Evolutionary conservation across 2,329 filamentous ascomycete species (phyloP).

Genomic region (Colletotrichum cereale): DNA sequence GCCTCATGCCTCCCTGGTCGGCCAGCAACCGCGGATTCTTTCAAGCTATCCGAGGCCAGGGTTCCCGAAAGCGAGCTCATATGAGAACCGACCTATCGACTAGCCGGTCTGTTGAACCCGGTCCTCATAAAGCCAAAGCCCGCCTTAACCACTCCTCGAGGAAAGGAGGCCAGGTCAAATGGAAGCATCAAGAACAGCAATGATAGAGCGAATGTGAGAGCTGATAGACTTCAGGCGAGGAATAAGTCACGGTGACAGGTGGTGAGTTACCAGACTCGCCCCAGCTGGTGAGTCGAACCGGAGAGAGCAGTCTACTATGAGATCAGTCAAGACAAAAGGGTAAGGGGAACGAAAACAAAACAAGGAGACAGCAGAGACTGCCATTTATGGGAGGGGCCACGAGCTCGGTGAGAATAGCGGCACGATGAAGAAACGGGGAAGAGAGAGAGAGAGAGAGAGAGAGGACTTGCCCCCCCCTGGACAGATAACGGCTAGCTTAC

Average conservation of each 20-base stretch:
- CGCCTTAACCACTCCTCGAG: conserved; percentile 12
- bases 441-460: neutral
- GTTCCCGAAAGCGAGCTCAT: conserved; percentile 22
- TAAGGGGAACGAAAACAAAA: neutral
- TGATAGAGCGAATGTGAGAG: conserved; percentile 28
- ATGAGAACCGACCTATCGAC: conserved; percentile 21
- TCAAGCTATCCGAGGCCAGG: conserved; percentile 25
- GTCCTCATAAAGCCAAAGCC: conserved; percentile 22
- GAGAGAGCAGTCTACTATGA: conserved; percentile 29
- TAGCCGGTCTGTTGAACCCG: conserved; percentile 10
- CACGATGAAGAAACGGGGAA: conserved; percentile 14
- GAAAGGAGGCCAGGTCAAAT: neutral
- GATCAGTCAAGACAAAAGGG: conserved; percentile 24
- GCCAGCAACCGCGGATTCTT: conserved; percentile 25
- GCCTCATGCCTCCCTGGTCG: conserved; percentile 15
- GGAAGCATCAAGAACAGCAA: conserved; percentile 3
- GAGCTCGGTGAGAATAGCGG: conserved; percentile 17
- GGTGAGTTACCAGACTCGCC: conserved; percentile 21
- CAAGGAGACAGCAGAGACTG: neutral
- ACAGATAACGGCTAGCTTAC: conserved; percentile 23
- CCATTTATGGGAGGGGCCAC: neutral
- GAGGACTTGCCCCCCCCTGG: conserved; percentile 5
- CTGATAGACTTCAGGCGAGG: conserved; percentile 27
- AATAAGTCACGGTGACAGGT: neutral
- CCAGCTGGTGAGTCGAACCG: conserved; percentile 20